Base-by-base conservation (phyloP, 2,329 filamentous ascomycete species). In the Neonectria faginata region DNA sequence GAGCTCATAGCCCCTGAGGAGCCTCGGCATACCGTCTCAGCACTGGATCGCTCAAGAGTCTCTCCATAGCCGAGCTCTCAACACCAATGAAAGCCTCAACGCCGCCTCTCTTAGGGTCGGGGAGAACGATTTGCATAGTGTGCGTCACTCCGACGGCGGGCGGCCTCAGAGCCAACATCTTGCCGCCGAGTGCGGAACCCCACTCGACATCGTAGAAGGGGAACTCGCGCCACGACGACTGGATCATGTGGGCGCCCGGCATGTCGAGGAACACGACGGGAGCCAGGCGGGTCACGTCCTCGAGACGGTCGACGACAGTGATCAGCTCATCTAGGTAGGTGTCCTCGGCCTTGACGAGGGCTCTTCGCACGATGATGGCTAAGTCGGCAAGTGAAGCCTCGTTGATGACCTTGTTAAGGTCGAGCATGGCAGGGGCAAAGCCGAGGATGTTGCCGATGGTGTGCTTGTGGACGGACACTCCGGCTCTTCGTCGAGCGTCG, bases 41-140 rank as follows among this genome's bases (percentile, higher is more conserved):
- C 14, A 62, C 58, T 1, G 53, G 53, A 16, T 61, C 47, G 8
- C 48, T 65, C 41, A 65, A 14, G 18, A 65, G 54, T 7, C 58
- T 47, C 3, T 62, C 62, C 62, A 65, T 65, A 10, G 58, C 36
- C 8, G 62, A 62, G 48, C 27, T 57, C 58, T 65, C 62, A 7
- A 58, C 62, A 41, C 62, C 62, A 12, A 65, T 48, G 33, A 42
- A 55, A 12, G 61, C 62, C 62, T 65, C 62, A 2, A 48, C n/a
- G 11, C 62, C 62, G 10, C 58, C 62, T 48, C 22, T 57, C 48
- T 65, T 60, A 25, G 62, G 57, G 42, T 65, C 62, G 4, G 62
- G 62, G 5, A 65, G 58, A 8, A 65, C 58, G 11, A 65, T 33
- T 58, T 65, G 62, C 62, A 65, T 65, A n/a, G 62, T 61, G 48